A percentile compares a stretch with the other conserved stretches of the same genome.
phyloP scores from a whole-genome alignment of 495 filamentous ascomycete genomes.

The Neurospora africana region DNA sequence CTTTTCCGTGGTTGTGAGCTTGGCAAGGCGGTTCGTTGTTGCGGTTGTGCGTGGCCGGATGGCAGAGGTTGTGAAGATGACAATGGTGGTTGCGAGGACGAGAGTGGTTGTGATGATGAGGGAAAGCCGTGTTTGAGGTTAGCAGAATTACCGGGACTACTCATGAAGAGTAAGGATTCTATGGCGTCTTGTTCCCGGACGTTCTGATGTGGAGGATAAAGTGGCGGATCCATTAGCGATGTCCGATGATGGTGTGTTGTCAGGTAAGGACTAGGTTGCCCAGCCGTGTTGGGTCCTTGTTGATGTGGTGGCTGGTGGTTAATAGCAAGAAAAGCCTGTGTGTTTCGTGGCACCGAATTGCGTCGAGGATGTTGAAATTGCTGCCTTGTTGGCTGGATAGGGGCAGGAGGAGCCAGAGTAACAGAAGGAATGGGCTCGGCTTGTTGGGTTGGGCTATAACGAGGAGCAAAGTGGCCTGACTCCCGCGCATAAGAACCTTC shows the following conservation, averaged over 20 bases:
- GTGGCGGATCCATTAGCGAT: constrained; percentile 52
- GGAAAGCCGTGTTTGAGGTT: constrained; percentile 42
- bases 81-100: constrained; percentile 24
- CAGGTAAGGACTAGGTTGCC: constrained; percentile 29
- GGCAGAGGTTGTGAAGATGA: constrained; percentile 27
- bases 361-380: constrained; percentile 19
- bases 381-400: constrained; percentile 23
- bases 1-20: constrained; percentile 33
- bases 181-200: constrained; percentile 76
- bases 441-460: constrained; percentile 17
- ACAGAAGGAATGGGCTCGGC: constrained; percentile 13
- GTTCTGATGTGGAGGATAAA: constrained; percentile 38
- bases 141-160: constrained; percentile 67
- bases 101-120: constrained; percentile 23
- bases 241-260: constrained; percentile 31
- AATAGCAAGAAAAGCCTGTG: constrained; percentile 29
- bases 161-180: constrained; percentile 79
- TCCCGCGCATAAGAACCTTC: constrained; percentile 11
- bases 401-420: constrained; percentile 26
- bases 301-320: constrained; percentile 28
- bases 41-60: constrained; percentile 21
- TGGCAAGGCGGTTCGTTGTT: constrained; percentile 32
- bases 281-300: constrained; percentile 23
- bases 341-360: constrained; percentile 26
- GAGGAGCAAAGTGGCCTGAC: constrained; percentile 6